Conservation (phyloP, 2,329 filamentous ascomycete genomes). For the Apiospora phragmitis region DNA sequence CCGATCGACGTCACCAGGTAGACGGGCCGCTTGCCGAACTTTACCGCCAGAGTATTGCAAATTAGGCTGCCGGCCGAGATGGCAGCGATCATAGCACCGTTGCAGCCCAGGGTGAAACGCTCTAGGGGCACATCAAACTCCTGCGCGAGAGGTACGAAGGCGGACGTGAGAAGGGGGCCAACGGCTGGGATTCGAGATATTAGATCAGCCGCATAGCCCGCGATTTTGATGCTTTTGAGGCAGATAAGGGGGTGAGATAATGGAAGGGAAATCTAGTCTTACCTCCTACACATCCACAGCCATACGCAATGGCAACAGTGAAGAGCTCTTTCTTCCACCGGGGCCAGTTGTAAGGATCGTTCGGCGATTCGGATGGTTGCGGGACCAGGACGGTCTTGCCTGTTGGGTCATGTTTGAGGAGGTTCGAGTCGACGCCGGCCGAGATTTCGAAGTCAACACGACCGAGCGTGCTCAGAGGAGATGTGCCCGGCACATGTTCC, state of each 20-base stretch:
- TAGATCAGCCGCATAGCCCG: not conserved
- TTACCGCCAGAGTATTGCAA: constrained; percentile 51
- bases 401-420: constrained; percentile 33
- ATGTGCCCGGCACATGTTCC: constrained; percentile 48
- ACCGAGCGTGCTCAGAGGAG: constrained; percentile 7
- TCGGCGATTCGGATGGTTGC: constrained; percentile 49
- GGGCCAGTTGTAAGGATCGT: constrained; percentile 38
- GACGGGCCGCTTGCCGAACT: constrained; percentile 49
- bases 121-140: constrained; percentile 32
- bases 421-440: not conserved
- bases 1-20: constrained; percentile 47
- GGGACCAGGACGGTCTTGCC: constrained; percentile 38
- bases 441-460: not conserved
- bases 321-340: constrained; percentile 26
- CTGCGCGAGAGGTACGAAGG: constrained; percentile 34
- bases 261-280: constrained; percentile 8
- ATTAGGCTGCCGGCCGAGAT: constrained; percentile 44
- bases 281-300: constrained; percentile 43
- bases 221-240: not conserved
- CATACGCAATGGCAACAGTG: constrained; percentile 39
- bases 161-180: constrained; percentile 38
- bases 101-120: constrained; percentile 35
- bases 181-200: constrained; percentile 26
- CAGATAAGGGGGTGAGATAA: not conserved
- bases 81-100: constrained; percentile 35